Conservation (phyloP, 2,329 filamentous ascomycete species). For the Hortaea sp. region DNA sequence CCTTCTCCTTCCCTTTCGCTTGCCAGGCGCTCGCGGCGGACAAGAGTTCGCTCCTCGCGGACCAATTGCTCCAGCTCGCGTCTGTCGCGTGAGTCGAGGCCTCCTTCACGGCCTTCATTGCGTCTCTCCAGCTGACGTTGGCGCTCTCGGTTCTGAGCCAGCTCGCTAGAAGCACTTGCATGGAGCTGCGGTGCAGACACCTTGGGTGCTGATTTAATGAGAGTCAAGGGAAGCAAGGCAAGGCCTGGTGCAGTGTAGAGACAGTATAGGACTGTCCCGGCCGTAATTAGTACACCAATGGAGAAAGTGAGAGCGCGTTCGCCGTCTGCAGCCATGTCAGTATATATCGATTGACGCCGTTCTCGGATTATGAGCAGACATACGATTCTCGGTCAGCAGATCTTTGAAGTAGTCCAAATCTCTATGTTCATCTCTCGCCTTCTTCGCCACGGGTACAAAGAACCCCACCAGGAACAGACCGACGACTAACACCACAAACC, state of each 20-base stretch:
- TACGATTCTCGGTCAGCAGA: slow-evolving; percentile 69
- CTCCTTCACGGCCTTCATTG: slow-evolving; percentile 62
- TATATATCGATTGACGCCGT: neutral
- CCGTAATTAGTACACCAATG: slow-evolving; percentile 74
- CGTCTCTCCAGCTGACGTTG: slow-evolving; percentile 86
- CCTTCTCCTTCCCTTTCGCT: slow-evolving; percentile 71
- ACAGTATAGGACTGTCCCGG: slow-evolving; percentile 78
- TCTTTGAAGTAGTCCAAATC: slow-evolving; percentile 89
- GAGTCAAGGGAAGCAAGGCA: slow-evolving; percentile 75
- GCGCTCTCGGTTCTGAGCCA: slow-evolving; percentile 81
- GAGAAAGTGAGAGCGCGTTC: slow-evolving; percentile 88
- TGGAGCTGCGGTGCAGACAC: slow-evolving; percentile 72
- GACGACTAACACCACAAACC: slow-evolving; percentile 69
- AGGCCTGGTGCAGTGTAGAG: slow-evolving; percentile 84
- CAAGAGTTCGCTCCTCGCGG: slow-evolving; percentile 83
- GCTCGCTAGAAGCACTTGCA: slow-evolving; percentile 65
- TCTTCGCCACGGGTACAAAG: slow-evolving; percentile 74
- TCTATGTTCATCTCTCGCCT: slow-evolving; percentile 52
- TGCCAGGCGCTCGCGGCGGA: slow-evolving; percentile 78
- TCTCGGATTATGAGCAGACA: slow-evolving; percentile 19
- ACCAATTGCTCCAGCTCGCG: slow-evolving; percentile 79
- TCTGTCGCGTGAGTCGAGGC: slow-evolving; percentile 73
- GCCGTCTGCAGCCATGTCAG: slow-evolving; percentile 46
- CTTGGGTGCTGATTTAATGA: slow-evolving; percentile 85
- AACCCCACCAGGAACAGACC: slow-evolving; percentile 86